Evolutionary conservation across 148 eudicot genomes (phyloP).

Genomic region (Nepenthes gracilis): DNA sequence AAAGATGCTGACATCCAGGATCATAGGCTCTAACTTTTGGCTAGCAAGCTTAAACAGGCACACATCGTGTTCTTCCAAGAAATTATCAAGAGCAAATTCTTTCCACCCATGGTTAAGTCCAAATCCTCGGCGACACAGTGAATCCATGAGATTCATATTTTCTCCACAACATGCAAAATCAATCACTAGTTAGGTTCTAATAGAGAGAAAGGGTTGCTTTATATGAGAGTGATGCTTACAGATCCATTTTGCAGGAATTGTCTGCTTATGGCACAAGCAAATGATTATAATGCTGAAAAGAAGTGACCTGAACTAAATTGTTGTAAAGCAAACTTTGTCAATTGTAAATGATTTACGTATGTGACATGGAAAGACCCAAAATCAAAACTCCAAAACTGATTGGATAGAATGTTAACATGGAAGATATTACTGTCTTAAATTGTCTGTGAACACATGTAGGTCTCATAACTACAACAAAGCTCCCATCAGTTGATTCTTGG

Average conservation of each 20-base stretch:
- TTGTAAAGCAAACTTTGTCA: background rate
- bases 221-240: conserved; percentile 1
- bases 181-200: conserved; percentile 5
- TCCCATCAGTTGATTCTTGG: conserved; percentile 7
- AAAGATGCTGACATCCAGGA: conserved; percentile 33
- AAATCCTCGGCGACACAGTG: background rate
- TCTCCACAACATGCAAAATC: conserved; percentile 18
- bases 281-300: background rate
- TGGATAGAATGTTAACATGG: background rate
- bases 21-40: background rate
- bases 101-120: conserved; percentile 26
- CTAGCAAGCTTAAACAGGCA: conserved; percentile 29
- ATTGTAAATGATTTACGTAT: background rate
- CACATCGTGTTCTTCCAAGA: conserved; percentile 35
- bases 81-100: conserved; percentile 25
- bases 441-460: conserved; percentile 22
- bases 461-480: conserved; percentile 20
- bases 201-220: background rate
- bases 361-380: background rate
- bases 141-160: conserved; percentile 17
- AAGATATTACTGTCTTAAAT: conserved; percentile 26
- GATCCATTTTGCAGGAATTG: conserved; percentile 27
- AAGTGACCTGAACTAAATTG: background rate
- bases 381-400: background rate
- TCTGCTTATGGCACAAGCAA: conserved; percentile 12